phyloP scores from a whole-genome alignment of 257 asterid species.

The Primulina huaijiensis region DNA sequence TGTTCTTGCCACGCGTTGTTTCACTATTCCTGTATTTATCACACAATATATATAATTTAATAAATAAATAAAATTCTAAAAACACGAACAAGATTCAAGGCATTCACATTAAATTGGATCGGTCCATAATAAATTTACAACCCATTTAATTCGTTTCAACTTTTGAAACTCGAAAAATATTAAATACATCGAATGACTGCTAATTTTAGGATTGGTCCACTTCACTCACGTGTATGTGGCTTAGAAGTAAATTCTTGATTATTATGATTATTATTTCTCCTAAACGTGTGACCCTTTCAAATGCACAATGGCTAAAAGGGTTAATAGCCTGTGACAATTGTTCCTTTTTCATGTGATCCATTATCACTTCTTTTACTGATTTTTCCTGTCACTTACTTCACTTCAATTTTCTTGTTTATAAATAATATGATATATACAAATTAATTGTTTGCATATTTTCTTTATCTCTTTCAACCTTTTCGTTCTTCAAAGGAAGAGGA shows the following conservation, averaged over 20 bases:
- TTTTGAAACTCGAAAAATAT: not conserved
- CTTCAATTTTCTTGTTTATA: constrained; percentile 37
- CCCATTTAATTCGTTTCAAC: not conserved
- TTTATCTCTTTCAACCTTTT: constrained; percentile 12
- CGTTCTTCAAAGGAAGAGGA: too few species aligned
- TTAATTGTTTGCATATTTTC: not conserved
- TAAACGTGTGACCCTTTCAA: constrained; percentile 30
- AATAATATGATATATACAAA: constrained; percentile 9
- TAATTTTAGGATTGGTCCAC: not conserved
- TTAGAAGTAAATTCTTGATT: constrained; percentile 26
- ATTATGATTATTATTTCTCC: constrained; percentile 27
- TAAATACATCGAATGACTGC: not conserved
- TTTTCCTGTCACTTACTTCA: constrained; percentile 74
- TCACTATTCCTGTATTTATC: too few species aligned
- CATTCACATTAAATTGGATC: not conserved
- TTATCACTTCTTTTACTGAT: constrained; percentile 31
- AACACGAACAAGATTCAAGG: not conserved
- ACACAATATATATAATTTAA: too few species aligned
- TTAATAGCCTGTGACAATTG: constrained; percentile 32
- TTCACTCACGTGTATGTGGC: constrained; percentile 34
- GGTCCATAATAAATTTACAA: not conserved
- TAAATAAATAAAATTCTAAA: too few species aligned
- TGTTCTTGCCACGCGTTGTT: too few species aligned
- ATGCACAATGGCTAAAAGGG: constrained; percentile 28
- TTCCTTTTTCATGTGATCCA: constrained; percentile 57